Evolutionary conservation across 495 filamentous ascomycete genomes (phyloP).

Genomic region (Neurospora intermedia): DNA sequence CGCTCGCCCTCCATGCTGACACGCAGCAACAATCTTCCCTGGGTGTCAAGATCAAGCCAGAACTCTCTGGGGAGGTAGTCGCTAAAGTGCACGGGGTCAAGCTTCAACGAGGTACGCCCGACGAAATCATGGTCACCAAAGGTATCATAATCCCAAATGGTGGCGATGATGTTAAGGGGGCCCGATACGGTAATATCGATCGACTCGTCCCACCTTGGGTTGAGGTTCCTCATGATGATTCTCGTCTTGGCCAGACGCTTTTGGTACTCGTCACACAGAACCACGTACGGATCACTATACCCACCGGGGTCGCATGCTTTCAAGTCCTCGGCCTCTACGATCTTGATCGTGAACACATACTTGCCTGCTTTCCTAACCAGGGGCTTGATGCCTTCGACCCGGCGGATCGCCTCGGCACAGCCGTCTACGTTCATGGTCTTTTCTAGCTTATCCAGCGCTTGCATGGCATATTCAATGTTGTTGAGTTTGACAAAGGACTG

Average conservation of each 20-base stretch:
- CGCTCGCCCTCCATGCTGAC: slow-evolving; percentile 98
- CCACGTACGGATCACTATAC: slow-evolving; percentile 92
- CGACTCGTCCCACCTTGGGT: slow-evolving; percentile 95
- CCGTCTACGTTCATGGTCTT: slow-evolving; percentile 86
- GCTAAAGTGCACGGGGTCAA: slow-evolving; percentile 89
- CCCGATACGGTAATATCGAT: slow-evolving; percentile 92
- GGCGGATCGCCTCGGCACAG: slow-evolving; percentile 72
- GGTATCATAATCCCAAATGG: slow-evolving; percentile 97
- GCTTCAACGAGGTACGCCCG: slow-evolving; percentile 84
- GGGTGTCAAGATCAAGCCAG: slow-evolving; percentile 95
- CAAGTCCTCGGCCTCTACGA: slow-evolving; percentile 96
- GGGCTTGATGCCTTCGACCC: slow-evolving; percentile 41
- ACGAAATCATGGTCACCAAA: slow-evolving; percentile 97
- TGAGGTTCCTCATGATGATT: slow-evolving; percentile 82
- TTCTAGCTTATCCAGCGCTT: slow-evolving; percentile 83
- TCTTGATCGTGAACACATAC: slow-evolving; percentile 97
- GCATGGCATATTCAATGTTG: slow-evolving; percentile 88
- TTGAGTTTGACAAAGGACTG: slow-evolving; percentile 97
- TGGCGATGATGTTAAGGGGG: slow-evolving; percentile 86
- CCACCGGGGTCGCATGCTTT: slow-evolving; percentile 96
- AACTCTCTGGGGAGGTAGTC: slow-evolving; percentile 93
- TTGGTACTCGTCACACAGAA: slow-evolving; percentile 94
- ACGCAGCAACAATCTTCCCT: slow-evolving; percentile 77
- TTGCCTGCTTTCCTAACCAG: slow-evolving; percentile 53
- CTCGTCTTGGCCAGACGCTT: slow-evolving; percentile 94